Conservation (phyloP, 2,329 filamentous ascomycete genomes). For the Claviceps digitariae region DNA sequence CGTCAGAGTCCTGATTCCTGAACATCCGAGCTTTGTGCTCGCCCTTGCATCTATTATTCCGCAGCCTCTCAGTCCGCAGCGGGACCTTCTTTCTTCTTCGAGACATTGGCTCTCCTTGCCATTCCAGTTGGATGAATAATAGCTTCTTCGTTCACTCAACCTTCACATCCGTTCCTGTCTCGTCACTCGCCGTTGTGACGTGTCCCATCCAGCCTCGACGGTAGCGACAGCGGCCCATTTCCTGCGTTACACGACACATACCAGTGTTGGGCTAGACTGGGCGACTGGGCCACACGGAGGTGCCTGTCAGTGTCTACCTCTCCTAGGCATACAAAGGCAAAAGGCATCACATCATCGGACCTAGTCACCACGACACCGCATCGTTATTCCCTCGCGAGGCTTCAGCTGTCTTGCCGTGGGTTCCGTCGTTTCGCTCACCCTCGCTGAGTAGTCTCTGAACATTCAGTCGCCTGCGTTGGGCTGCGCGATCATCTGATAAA, state of each 20-base stretch:
- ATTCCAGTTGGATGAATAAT: not conserved
- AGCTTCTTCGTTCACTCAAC: not conserved
- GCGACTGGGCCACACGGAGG: not conserved
- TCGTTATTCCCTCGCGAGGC: not conserved
- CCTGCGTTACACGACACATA: not conserved
- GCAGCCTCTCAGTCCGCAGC: not conserved
- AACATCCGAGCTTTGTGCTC: not conserved
- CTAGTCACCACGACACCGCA: not conserved
- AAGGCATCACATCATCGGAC: not conserved
- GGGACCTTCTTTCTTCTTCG: not conserved
- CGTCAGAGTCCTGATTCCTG: not conserved
- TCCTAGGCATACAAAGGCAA: not conserved
- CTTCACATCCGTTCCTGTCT: not conserved
- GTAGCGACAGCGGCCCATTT: not conserved
- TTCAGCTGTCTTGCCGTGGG: not conserved
- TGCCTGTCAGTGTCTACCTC: not conserved
- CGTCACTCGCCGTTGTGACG: not conserved
- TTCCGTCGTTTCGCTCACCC: not conserved
- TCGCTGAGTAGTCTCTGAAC: not conserved
- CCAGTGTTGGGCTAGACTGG: slow-evolving; percentile 1
- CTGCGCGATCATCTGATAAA: not conserved
- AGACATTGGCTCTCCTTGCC: slow-evolving; percentile 1
- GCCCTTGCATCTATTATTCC: not conserved
- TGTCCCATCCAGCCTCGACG: not conserved
- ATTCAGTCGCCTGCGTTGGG: not conserved